Conservation (phyloP, 2,329 filamentous ascomycete genomes). For the Drechslerella dactyloides region DNA sequence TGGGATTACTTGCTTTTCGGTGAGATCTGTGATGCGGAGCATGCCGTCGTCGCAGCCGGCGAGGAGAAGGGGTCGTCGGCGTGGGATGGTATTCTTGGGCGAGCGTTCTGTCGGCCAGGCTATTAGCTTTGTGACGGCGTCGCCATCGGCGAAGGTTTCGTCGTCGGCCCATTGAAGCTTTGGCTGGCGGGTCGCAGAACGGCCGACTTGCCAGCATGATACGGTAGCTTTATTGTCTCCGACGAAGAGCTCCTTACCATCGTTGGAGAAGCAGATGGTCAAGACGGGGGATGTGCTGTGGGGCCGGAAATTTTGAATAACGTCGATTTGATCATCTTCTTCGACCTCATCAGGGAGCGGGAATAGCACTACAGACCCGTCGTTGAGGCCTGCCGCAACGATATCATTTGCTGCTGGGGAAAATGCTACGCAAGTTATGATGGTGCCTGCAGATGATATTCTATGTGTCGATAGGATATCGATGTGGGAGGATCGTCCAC, state of each 20-base stretch:
- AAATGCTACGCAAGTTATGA: conserved; percentile 40
- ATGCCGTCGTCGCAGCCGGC: conserved; percentile 45
- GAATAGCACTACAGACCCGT: conserved; percentile 33
- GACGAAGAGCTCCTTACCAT: conserved; percentile 42
- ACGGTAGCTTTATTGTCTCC: conserved; percentile 43
- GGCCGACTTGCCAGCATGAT: conserved; percentile 41
- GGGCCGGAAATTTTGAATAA: conserved; percentile 25
- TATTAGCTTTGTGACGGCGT: conserved; percentile 47
- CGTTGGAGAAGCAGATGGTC: conserved; percentile 39
- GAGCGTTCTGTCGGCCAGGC: conserved; percentile 50
- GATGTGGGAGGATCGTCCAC: conserved; percentile 28
- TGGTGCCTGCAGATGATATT: conserved; percentile 16
- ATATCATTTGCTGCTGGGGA: conserved; percentile 42
- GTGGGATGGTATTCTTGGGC: conserved; percentile 47
- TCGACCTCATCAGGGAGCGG: conserved; percentile 33
- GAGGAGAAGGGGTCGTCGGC: conserved; percentile 49
- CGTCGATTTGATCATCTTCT: conserved; percentile 35
- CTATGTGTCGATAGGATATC: conserved; percentile 41
- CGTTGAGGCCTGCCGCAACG: conserved; percentile 34
- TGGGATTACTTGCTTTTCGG: conserved; percentile 43
- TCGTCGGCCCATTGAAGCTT: conserved; percentile 36
- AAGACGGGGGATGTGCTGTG: conserved; percentile 27
- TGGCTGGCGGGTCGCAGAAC: conserved; percentile 19
- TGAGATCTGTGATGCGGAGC: conserved; percentile 49
- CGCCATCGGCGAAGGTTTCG: conserved; percentile 24